Evolutionary conservation across 257 asterid species (phyloP), one percentile per base, ranked within the genome.

Genomic region (Ilex asprella): DNA sequence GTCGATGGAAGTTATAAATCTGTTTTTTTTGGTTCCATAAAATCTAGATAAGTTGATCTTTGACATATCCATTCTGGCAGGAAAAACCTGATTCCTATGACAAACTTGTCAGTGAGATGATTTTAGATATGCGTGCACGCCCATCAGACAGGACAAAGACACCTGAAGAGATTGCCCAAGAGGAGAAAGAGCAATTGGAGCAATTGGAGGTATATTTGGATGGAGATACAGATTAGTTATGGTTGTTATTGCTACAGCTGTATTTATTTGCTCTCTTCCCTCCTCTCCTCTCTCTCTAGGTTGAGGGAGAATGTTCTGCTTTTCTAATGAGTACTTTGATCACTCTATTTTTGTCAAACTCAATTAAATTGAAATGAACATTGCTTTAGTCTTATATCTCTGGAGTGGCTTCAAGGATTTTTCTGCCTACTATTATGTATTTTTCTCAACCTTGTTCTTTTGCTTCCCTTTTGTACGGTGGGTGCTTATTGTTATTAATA

Each of bases 131-230:
- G 73, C 84, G 97, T 56, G 99, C 96, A 64, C 95, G 89, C 60
- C 94, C 99, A 69, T 85, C 99, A 12, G 89, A 89, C 75, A 78
- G 97, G 65, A 84, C 92, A 59, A 93, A 89, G 82, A 70, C 95
- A 49, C 88, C 94, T 49, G 99, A 92, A 81, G 99, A 93, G 73
- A 70, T 87, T 63, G 99, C 96, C 5, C 96, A 87, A 73, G 99
- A 83, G 70, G 99, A 93, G 86, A 93, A 87, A 82, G 99, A 87
- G 71, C 96, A 81, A 31, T 75, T 93, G 51, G 97, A 93, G 78
- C 30, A 62, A 56, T 74, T 93, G 82, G 99, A 93, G 97, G 99
- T 93, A 79, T 16, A 53, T 12, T 56, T 71, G 21, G 14, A 56
- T 41, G 9, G 13, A 3, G 46, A 47, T 13, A 27, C 39, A 56